Evolutionary conservation across 129 eudicot genomes (phyloP), one percentile per base, ranked within the genome.

Genomic region (Escallonia rubra): DNA sequence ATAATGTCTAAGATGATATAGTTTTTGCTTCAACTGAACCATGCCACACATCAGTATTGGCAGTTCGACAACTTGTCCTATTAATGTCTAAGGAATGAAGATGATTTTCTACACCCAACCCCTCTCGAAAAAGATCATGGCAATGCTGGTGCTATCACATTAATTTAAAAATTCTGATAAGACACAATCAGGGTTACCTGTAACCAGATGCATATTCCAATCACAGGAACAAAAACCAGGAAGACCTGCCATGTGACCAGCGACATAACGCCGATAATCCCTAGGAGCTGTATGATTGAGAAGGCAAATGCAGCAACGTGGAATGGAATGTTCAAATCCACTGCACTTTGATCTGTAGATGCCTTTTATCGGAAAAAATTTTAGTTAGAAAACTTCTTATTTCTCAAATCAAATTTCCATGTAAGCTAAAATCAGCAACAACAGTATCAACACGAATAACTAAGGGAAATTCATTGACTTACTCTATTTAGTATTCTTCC

Each of bases 191-290:
- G 51, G 43, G 50, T 6, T 76, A 89, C 96, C 96, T 93, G 96
- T 56, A 86, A 79, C 71, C 80, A 77, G 13, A 93, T 68, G 79
- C 90, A 86, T 10, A 86, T 61, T 72, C 82, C 85, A 59, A 81
- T 53, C 66, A 84, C 80, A 0, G 99, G 99, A 69, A 93, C 67
- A 66, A 86, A 93, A 63, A 93, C 48, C 53, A 89, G 74, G 82
- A 89, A 89, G 72, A 93, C 90, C 74, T 85, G 90, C 99, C 99
- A 93, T 23, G 95, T 88, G 45, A 80, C 92, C 62, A 80, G 95
- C 10, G 95, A 86, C 96, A 93, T 93, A 14, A 93, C 96, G 47
- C 61, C 81, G 69, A 93, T 69, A 68, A 86, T 68, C 43, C 96
- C 96, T 6, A 89, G 61, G 44, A 89, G 96, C 14, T 84, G 96